These are phyloP conservation scores for Kalmusia sp. DNA, from an alignment of 2,329 filamentous ascomycete genomes.

Conservation along the genomic window DNA sequence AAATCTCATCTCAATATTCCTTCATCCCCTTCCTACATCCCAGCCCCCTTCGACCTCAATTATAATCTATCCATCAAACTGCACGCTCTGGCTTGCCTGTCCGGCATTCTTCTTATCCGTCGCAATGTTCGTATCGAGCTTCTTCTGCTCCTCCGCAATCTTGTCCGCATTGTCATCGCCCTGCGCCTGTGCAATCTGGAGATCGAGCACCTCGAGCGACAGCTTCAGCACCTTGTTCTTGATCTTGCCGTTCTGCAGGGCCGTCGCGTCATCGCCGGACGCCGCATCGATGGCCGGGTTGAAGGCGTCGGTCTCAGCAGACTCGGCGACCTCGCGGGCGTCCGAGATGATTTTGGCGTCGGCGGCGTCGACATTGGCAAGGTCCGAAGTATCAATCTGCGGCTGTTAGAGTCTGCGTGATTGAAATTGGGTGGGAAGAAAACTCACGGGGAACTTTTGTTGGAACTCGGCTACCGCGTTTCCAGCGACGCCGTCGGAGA, in stretches of 20 bases:
- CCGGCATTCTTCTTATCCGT: conserved; percentile 56
- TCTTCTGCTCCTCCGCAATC: conserved; percentile 55
- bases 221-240: conserved; percentile 67
- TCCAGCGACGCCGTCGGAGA: conserved; percentile 58
- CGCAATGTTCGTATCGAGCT: conserved; percentile 59
- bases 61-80: conserved; percentile 11
- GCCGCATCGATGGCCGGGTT: conserved; percentile 58
- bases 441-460: conserved; percentile 58
- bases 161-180: conserved; percentile 52
- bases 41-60: background rate
- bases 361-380: conserved; percentile 53
- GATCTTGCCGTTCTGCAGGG: conserved; percentile 61
- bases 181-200: conserved; percentile 59
- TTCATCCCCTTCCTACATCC: too few relatives aligned
- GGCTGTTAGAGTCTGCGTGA: background rate
- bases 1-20: too few relatives aligned
- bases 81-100: conserved; percentile 39
- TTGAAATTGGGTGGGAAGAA: background rate
- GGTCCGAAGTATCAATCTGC: conserved; percentile 52
- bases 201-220: conserved; percentile 56
- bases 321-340: conserved; percentile 58
- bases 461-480: conserved; percentile 60
- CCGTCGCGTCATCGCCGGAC: conserved; percentile 48
- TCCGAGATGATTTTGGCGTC: conserved; percentile 59
- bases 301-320: conserved; percentile 59